Conservation (phyloP, 257 asterid species). For the Penstemon newberryi region DNA sequence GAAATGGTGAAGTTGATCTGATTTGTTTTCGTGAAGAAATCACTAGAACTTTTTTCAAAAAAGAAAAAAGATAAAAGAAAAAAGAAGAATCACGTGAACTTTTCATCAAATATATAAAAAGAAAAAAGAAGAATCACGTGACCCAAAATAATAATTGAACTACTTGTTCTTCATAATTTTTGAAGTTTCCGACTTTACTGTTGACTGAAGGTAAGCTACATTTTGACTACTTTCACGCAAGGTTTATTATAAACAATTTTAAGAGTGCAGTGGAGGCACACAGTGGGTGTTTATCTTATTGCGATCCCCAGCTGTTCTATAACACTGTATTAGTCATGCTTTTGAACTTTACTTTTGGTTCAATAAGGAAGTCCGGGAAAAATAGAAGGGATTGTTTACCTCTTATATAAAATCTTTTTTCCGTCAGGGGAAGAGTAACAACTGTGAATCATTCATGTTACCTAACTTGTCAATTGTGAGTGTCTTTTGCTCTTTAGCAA, state of each 20-base stretch:
- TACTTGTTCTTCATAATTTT: not conserved
- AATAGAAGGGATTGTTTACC: not conserved
- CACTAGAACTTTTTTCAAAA: not conserved
- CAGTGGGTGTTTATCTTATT: constrained; percentile 12
- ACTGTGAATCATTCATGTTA: constrained; percentile 16
- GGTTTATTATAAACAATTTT: not conserved
- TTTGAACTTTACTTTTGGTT: not conserved
- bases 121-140: too few species aligned
- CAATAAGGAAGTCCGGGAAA: not conserved
- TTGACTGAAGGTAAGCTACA: constrained; percentile 12
- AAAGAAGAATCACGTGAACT: too few species aligned
- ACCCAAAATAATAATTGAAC: not conserved
- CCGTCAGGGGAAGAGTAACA: constrained; percentile 14
- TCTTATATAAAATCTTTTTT: not conserved
- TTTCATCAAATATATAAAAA: too few species aligned
- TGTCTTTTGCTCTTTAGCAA: constrained; percentile 8
- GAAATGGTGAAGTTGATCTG: constrained; percentile 3
- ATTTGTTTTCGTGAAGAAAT: constrained; percentile 10
- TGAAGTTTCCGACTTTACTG: not conserved
- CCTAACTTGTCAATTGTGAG: constrained; percentile 1
- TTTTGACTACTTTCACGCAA: not conserved
- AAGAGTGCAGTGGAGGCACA: not conserved
- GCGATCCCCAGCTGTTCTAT: constrained; percentile 8
- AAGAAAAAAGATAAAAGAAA: too few species aligned
- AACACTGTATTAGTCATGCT: constrained; percentile 10